phyloP scores from a whole-genome alignment of 371 early-diverging fungal genomes.

The Mucor plumbeus region DNA sequence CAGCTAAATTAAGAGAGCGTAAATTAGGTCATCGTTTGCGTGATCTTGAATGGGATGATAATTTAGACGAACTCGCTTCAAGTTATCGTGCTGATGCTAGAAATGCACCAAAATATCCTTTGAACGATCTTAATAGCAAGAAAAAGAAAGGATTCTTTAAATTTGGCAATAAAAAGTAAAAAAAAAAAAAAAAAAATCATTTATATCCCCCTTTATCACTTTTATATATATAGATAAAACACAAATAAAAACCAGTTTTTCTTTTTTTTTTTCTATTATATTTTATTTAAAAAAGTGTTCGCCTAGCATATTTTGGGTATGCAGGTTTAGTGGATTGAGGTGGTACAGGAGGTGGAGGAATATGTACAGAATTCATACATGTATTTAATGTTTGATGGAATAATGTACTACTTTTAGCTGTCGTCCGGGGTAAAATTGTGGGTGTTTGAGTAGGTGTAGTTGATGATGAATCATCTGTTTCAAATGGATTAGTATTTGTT shows the following conservation, averaged over 20 bases:
- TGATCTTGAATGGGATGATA: slow-evolving; percentile 56
- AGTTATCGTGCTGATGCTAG: slow-evolving; percentile 45
- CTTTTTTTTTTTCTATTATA: no score
- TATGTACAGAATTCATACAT: slow-evolving; percentile 19
- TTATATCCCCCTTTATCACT: not conserved
- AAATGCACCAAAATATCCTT: slow-evolving; percentile 49
- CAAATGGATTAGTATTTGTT: slow-evolving; percentile 6
- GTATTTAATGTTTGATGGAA: slow-evolving; percentile 4
- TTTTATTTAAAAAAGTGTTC: not conserved
- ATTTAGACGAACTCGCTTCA: slow-evolving; percentile 43
- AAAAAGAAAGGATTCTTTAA: slow-evolving; percentile 26
- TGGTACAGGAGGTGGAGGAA: slow-evolving; percentile 48
- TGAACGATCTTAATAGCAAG: slow-evolving; percentile 34
- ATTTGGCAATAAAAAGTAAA: slow-evolving; percentile 16
- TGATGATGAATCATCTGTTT: slow-evolving; percentile 2
- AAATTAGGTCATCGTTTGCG: slow-evolving; percentile 55
- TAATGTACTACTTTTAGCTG: not conserved
- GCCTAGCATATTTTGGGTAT: slow-evolving; percentile 38
- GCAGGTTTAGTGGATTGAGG: slow-evolving; percentile 46
- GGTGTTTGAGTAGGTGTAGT: slow-evolving; percentile 1
- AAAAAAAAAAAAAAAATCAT: no score
- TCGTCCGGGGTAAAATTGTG: not conserved
- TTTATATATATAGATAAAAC: not conserved
- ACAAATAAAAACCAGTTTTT: not conserved
- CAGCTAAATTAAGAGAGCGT: slow-evolving; percentile 45